Conservation (phyloP, 768 basidiomycete genomes). For the Lactarius quietus region DNA sequence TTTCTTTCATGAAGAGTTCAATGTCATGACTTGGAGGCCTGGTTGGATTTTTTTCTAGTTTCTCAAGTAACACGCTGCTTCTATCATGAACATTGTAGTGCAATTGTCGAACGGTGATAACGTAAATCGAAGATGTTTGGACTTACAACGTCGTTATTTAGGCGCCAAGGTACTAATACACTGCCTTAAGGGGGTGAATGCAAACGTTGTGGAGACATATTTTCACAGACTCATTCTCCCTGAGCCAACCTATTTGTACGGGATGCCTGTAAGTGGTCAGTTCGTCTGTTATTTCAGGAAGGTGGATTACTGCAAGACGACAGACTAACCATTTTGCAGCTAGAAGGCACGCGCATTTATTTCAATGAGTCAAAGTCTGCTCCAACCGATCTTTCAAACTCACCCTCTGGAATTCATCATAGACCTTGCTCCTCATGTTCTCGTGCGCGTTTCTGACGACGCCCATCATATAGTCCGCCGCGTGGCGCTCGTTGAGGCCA, state of each 20-base stretch:
- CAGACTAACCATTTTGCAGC: slow-evolving; percentile 46
- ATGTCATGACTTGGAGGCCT: slow-evolving; percentile 4
- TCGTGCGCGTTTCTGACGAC: slow-evolving; percentile 91
- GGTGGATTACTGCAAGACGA: neutral
- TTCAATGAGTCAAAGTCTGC: neutral
- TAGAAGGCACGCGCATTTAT: slow-evolving; percentile 24
- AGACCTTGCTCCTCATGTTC: slow-evolving; percentile 88
- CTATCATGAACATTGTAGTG: neutral
- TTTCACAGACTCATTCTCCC: neutral
- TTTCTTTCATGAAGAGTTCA: slow-evolving; percentile 8
- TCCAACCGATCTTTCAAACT: slow-evolving; percentile 32
- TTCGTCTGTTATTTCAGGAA: neutral
- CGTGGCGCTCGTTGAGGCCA: slow-evolving; percentile 79
- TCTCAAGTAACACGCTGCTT: neutral
- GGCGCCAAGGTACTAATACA: neutral
- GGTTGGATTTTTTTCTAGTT: slow-evolving; percentile 5
- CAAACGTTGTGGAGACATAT: neutral
- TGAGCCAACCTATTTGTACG: slow-evolving; percentile 15
- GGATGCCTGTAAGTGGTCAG: slow-evolving; percentile 19
- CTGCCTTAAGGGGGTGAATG: neutral
- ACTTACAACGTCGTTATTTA: neutral
- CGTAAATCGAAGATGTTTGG: neutral
- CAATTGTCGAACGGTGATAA: neutral
- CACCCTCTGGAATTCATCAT: slow-evolving; percentile 94
- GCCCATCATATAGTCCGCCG: slow-evolving; percentile 90